Evolutionary conservation across 352 stramenopile species (phyloP).

Genomic region (Phytophthora idaei): DNA sequence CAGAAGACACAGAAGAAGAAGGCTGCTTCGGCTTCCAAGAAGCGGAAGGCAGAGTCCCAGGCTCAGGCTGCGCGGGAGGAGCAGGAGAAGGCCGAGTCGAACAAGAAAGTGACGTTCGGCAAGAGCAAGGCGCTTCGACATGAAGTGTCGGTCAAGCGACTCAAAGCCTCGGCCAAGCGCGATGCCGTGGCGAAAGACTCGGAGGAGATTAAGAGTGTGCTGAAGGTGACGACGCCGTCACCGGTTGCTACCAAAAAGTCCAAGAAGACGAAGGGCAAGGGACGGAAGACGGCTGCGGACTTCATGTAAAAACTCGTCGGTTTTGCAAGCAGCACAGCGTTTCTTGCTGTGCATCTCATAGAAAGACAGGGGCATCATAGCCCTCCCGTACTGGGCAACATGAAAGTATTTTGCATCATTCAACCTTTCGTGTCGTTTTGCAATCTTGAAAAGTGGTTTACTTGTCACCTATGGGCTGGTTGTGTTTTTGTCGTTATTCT

Average conservation of each 20-base stretch:
- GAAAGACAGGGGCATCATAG: conserved; percentile 21
- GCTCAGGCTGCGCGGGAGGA: conserved; percentile 37
- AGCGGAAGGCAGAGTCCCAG: conserved; percentile 60
- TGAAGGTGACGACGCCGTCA: conserved; percentile 54
- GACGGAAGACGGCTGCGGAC: conserved; percentile 71
- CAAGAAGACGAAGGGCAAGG: conserved; percentile 48
- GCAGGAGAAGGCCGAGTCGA: conserved; percentile 33
- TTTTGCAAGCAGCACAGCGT: conserved; percentile 14
- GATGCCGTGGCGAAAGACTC: conserved; percentile 57
- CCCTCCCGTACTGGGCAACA: conserved; percentile 18
- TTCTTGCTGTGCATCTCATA: conserved; percentile 27
- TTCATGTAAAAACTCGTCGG: conserved; percentile 59
- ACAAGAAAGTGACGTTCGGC: conserved; percentile 87
- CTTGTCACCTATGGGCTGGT: too few species aligned
- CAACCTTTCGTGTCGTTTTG: neutral
- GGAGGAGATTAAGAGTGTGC: conserved; percentile 71
- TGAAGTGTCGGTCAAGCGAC: conserved; percentile 81
- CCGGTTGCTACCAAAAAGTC: conserved; percentile 40
- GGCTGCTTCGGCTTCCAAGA: conserved; percentile 53
- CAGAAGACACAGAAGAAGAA: conserved; percentile 71
- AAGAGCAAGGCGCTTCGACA: conserved; percentile 85
- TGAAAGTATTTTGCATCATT: conserved; percentile 40
- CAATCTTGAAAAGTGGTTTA: neutral
- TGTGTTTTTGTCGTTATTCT: neutral
- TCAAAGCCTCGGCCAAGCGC: conserved; percentile 79